Evolutionary conservation across 2,329 filamentous ascomycete species (phyloP), one percentile per base, ranked within the genome.

Genomic region (Arthrobotrys conoides): DNA sequence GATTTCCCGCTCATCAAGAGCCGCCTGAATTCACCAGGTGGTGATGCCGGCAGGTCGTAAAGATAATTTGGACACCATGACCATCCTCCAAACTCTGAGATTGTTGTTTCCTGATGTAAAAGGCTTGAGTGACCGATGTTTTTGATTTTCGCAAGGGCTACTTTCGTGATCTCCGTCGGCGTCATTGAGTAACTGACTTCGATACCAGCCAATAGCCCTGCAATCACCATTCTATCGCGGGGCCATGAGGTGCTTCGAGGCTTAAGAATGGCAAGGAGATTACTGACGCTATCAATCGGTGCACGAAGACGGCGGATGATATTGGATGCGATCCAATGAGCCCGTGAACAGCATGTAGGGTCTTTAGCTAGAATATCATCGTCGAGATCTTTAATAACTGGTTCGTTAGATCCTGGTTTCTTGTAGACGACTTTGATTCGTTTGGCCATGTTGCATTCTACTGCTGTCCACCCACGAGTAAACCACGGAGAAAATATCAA

Each of bases 401-500:
- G 72, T 20, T 65, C 55, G 30, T 61, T 51, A 16, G 2, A 33
- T 36, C 38, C 66, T 1, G 49, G 53, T 2, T 46, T 49, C 18
- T 48, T 65, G 33, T 61, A 80, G 12, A 80, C 27, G 1, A 80
- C 71, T 27, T 76, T 81, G 18, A 82, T 81, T 5, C 69, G 79
- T 24, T 30, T 48, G 0, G 82, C 82, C 57, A 49, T 71, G 8
- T 61, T 67, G 12, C 82, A 72, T 49, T 83, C 82, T 12, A 82
- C 53, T 10, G 81, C 80, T 0, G 82, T 82, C 82, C 82, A 82
- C 8, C 82, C 81, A 24, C 82, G 80, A 41, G 71, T 81, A 30
- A 82, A 82, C 82, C 82, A 83, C 16, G 80, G 68, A 0, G 82
- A 82, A 57, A 83, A 76, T 0, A 82, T 36, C 1, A 82, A 64